Base-by-base conservation (phyloP, 2,329 filamentous ascomycete genomes). In the Ascochyta rabiei region DNA sequence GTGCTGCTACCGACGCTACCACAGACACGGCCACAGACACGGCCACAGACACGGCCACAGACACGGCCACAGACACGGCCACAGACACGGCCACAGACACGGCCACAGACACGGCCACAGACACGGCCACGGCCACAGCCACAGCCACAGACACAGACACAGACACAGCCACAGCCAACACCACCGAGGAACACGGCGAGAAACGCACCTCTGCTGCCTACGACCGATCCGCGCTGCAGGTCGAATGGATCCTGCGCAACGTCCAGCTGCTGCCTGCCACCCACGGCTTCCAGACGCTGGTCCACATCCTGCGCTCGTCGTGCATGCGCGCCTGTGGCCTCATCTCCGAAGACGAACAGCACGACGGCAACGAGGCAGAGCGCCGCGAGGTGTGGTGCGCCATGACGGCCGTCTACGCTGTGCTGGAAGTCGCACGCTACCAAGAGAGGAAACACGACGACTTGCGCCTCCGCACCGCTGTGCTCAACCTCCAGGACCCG, bases 341-440 rank as follows among this genome's bases (percentile, higher is more conserved):
- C 6, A 66, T 71, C 18, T 53, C 63, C 2, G 52, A 61, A 16
- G 53, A 63, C 6, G 65, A 69, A 13, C 64, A 63, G 6, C 71
- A 68, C 26, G 72, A 75, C 30, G 57, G 69, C 13, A 74, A 70
- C 52, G 75, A 77, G 40, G 69, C 70, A 10, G 75, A 76, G 52
- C 68, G 72, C 28, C 73, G 74, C 21, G 79, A 81, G 64, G 68
- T 81, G 16, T 82, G 80, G 80, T 80, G 77, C 62, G 72, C 76
- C 24, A 71, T 81, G 63, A 82, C 79, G 2, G 70, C 80, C 3
- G 71, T 81, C 62, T 81, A 81, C 56, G 57, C 80, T n/a, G 70
- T 81, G 24, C 64, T 82, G n/a, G 80, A 82, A 59, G 72, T 77
- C 26, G 78, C 78, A 21, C 71, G 74, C 1, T 64, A 66, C 8